Conservation (phyloP, 106 monocot species). For the Narthecium ossifragum region DNA sequence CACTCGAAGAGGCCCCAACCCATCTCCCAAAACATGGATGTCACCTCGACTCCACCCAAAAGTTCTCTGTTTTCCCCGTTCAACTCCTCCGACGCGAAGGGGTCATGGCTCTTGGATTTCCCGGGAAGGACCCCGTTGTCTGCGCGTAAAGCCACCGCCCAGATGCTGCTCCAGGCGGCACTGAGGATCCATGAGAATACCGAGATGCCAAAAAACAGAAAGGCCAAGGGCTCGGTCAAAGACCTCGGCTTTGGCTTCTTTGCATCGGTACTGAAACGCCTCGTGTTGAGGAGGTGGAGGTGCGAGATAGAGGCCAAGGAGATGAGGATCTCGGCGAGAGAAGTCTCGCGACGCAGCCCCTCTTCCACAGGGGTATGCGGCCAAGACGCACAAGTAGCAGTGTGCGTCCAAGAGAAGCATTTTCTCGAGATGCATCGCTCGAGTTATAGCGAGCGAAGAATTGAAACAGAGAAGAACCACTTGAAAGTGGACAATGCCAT, state of each 20-base stretch:
- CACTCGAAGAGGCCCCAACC: background rate
- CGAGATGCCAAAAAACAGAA: background rate
- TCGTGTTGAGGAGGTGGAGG: background rate
- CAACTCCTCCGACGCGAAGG: background rate
- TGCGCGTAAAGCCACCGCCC: background rate
- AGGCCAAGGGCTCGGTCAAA: background rate
- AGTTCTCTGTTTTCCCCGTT: slow-evolving; percentile 5
- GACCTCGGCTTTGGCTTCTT: slow-evolving; percentile 4
- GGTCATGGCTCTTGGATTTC: background rate
- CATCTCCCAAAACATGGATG: background rate
- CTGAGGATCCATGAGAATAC: slow-evolving; percentile 7
- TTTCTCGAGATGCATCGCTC: background rate
- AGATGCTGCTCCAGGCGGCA: slow-evolving; percentile 7
- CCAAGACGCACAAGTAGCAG: background rate
- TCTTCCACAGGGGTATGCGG: background rate
- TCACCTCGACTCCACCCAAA: background rate
- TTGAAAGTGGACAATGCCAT: background rate
- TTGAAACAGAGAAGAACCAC: background rate
- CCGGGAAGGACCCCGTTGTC: background rate
- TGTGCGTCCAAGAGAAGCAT: too few species aligned
- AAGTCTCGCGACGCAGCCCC: background rate
- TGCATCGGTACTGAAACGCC: slow-evolving; percentile 10
- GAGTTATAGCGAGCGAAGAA: background rate
- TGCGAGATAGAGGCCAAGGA: background rate
- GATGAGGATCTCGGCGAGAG: background rate